These are phyloP conservation scores for Fusarium sororula DNA, from an alignment of 2,329 filamentous ascomycete species.

Conservation along the genomic window DNA sequence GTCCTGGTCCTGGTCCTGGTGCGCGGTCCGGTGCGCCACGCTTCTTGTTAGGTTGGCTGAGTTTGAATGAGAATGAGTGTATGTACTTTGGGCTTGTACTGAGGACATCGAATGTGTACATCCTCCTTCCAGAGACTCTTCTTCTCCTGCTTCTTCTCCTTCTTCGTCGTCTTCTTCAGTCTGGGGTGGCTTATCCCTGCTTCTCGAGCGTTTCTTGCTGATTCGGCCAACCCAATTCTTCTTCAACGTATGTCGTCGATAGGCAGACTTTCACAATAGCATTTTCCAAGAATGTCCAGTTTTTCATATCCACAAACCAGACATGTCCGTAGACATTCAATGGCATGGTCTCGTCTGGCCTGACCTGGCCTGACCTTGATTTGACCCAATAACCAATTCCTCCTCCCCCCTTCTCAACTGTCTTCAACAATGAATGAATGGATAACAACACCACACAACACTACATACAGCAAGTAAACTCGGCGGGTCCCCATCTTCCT, in stretches of 20 bases:
- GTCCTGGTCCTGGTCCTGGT: constrained; percentile 15
- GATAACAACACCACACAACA: neutral
- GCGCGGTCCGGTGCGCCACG: constrained; percentile 36
- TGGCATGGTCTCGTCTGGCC: constrained; percentile 1
- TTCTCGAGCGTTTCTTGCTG: constrained; percentile 8
- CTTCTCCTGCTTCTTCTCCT: neutral
- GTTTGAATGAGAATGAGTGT: neutral
- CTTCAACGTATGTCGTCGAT: neutral
- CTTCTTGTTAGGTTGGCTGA: constrained; percentile 8
- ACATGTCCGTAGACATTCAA: constrained; percentile 1
- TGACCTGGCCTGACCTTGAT: constrained; percentile 8
- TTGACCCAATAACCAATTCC: neutral
- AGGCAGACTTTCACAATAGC: constrained; percentile 1
- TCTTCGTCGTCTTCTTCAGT: neutral
- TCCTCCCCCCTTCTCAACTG: constrained; percentile 1
- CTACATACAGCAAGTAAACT: neutral
- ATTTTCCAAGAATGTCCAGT: neutral
- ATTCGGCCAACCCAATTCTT: constrained; percentile 32
- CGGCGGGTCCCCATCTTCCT: constrained; percentile 17
- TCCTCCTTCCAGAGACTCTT: neutral
- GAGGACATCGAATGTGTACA: constrained; percentile 24
- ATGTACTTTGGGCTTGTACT: constrained; percentile 22
- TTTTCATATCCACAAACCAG: neutral
- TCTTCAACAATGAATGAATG: constrained; percentile 7
- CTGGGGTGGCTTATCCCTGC: constrained; percentile 36